These are phyloP conservation scores for Microbotryum intermedium DNA, from an alignment of 1,284 basidiomycete genomes.

Conservation along the genomic window DNA sequence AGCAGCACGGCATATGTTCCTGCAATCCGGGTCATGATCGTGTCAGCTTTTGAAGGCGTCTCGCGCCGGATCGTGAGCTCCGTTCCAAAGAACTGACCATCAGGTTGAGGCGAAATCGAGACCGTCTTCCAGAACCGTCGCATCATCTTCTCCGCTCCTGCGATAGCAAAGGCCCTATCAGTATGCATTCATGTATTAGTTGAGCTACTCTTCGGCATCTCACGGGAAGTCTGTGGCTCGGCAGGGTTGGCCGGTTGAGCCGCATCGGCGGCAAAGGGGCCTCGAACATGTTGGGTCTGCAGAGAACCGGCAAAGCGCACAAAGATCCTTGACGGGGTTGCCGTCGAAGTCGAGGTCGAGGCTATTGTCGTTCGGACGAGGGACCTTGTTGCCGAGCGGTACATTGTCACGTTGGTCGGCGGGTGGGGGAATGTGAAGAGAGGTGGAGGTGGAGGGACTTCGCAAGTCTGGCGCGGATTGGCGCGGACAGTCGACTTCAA, in stretches of 20 bases:
- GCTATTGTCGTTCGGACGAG: not conserved
- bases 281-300: not conserved
- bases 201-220: not conserved
- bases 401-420: not conserved
- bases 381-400: not conserved
- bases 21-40: not conserved
- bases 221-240: slow-evolving; percentile 23
- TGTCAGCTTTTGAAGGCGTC: not conserved
- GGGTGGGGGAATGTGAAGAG: not conserved
- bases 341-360: not conserved
- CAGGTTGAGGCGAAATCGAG: slow-evolving; percentile 52
- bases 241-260: slow-evolving; percentile 7
- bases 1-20: slow-evolving; percentile 62
- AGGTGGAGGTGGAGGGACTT: not conserved
- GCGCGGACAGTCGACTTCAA: too few relatives aligned
- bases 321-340: not conserved
- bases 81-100: slow-evolving; percentile 37
- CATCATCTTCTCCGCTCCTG: slow-evolving; percentile 75
- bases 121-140: slow-evolving; percentile 88
- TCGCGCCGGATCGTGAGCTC: too few relatives aligned
- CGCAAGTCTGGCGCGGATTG: too few relatives aligned
- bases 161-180: not conserved
- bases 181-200: not conserved
- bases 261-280: slow-evolving; percentile 1
- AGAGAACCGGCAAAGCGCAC: not conserved